These are phyloP conservation scores for Magnaporthiopsis incrustans DNA, from an alignment of 2,329 filamentous ascomycete genomes.

Conservation along the genomic window DNA sequence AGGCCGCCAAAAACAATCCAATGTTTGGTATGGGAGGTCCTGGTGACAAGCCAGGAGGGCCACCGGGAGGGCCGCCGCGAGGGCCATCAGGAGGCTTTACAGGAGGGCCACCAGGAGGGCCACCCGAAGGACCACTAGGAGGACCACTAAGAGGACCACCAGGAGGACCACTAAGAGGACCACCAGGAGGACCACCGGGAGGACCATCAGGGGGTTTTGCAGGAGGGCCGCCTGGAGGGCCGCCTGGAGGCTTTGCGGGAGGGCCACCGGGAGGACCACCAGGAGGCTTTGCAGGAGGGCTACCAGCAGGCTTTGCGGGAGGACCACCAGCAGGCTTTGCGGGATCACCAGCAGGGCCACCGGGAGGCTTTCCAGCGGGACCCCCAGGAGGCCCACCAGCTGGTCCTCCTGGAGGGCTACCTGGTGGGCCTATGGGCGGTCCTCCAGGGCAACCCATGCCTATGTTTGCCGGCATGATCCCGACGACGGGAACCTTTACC, in stretches of 20 bases:
- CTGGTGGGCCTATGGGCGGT: constrained; percentile 3
- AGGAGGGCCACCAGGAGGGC: constrained; percentile 8
- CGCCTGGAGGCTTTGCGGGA: constrained; percentile 4
- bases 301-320: constrained; percentile 1
- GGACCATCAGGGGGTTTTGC: not conserved
- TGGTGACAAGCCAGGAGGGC: constrained; percentile 4
- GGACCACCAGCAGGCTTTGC: constrained; percentile 7
- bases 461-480: constrained; percentile 48
- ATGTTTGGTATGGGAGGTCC: constrained; percentile 48
- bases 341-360: constrained; percentile 5
- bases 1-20: not conserved
- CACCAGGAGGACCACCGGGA: not conserved
- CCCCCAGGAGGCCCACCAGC: constrained; percentile 7
- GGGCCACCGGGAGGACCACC: constrained; percentile 9
- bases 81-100: constrained; percentile 3
- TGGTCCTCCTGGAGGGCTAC: not conserved
- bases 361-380: constrained; percentile 8
- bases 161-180: constrained; percentile 5
- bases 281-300: constrained; percentile 5
- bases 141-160: constrained; percentile 7
- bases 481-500: constrained; percentile 39
- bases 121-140: constrained; percentile 8
- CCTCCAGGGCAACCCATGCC: constrained; percentile 29
- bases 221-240: constrained; percentile 6
- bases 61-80: constrained; percentile 10